These are phyloP conservation scores for Trichoderma citrinoviride DNA, from an alignment of 2,329 filamentous ascomycete species.

Conservation along the genomic window DNA sequence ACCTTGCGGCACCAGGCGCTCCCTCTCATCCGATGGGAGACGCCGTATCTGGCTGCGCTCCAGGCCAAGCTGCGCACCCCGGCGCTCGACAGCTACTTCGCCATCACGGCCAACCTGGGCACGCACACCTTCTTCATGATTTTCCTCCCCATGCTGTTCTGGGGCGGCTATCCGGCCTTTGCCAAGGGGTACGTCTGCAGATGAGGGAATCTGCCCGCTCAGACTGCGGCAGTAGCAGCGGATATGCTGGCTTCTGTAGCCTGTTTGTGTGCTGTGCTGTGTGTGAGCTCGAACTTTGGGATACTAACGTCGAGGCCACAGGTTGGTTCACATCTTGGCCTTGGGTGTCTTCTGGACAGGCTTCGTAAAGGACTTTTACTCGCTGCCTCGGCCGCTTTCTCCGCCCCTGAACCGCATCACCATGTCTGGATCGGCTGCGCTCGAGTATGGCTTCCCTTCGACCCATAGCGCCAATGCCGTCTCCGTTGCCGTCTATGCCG, in stretches of 20 bases:
- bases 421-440: constrained; percentile 91
- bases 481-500: constrained; percentile 82
- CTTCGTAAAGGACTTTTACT: constrained; percentile 91
- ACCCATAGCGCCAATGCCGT: constrained; percentile 97
- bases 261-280: background rate
- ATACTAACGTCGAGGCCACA: constrained; percentile 33
- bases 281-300: background rate
- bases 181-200: constrained; percentile 72
- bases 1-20: constrained; percentile 75
- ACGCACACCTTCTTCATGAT: constrained; percentile 99
- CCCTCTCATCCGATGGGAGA: constrained; percentile 90
- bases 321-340: constrained; percentile 72
- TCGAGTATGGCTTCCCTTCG: constrained; percentile 96
- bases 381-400: constrained; percentile 85
- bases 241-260: too few relatives aligned
- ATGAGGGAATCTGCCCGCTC: background rate
- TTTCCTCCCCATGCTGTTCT: constrained; percentile 89
- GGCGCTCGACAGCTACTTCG: constrained; percentile 91
- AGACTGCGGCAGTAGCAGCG: background rate
- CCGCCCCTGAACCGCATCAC: constrained; percentile 92
- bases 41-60: constrained; percentile 84
- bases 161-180: constrained; percentile 83
- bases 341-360: constrained; percentile 83
- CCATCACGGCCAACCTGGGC: constrained; percentile 90
- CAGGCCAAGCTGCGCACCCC: constrained; percentile 79